A percentile compares a stretch with the other conserved stretches of the same genome.
Evolutionary conservation across 305 asterid species (phyloP).

Genomic region (Ilex paraguariensis): DNA sequence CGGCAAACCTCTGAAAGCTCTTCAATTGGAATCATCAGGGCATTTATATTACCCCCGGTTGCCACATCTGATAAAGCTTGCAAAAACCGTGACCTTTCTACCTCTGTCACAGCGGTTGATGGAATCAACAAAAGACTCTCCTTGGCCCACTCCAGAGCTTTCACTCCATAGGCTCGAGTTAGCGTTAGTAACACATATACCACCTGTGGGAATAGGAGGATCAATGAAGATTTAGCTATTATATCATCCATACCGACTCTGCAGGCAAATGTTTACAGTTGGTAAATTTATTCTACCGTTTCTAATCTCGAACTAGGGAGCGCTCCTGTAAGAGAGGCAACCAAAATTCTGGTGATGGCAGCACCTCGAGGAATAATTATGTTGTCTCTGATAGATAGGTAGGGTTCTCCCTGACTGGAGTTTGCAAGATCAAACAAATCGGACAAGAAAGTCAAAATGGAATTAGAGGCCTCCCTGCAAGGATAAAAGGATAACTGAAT

Average conservation of each 20-base stretch:
- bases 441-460: conserved; percentile 75
- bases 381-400: conserved; percentile 63
- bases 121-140: conserved; percentile 75
- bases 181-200: conserved; percentile 68
- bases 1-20: conserved; percentile 77
- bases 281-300: conserved; percentile 43
- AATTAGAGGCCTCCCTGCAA: conserved; percentile 97
- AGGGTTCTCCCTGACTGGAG: conserved; percentile 62
- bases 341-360: conserved; percentile 65
- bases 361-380: conserved; percentile 82
- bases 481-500: conserved; percentile 4
- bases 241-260: not conserved
- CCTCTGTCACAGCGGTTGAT: conserved; percentile 64
- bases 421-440: conserved; percentile 81
- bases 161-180: conserved; percentile 66
- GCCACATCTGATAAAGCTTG: conserved; percentile 67
- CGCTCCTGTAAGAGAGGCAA: conserved; percentile 91
- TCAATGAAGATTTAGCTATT: not conserved
- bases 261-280: not conserved
- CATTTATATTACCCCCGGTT: conserved; percentile 48
- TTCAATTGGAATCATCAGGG: conserved; percentile 56
- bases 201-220: conserved; percentile 45
- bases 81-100: conserved; percentile 56
- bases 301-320: conserved; percentile 92
- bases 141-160: conserved; percentile 87